phyloP scores from a whole-genome alignment of 1,139 yeast species.

The Entelexis sorbosivorans region DNA sequence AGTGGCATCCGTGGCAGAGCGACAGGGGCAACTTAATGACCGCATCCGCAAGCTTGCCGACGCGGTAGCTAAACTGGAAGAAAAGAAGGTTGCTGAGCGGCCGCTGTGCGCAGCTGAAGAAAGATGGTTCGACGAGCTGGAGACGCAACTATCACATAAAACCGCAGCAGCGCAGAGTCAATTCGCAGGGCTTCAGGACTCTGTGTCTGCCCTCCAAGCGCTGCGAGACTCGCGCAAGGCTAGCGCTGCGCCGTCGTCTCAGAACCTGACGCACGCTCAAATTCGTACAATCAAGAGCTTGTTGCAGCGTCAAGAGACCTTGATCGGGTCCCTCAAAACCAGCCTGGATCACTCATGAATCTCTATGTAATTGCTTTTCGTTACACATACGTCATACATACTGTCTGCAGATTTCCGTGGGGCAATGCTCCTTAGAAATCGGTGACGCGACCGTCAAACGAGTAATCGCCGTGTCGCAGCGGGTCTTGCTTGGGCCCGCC shows the following conservation, averaged over 20 bases:
- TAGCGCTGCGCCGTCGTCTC: neutral
- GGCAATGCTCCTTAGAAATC: conserved; percentile 40
- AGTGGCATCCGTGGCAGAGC: conserved; percentile 23
- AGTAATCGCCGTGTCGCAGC: conserved; percentile 81
- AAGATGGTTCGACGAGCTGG: conserved; percentile 39
- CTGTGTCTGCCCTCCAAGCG: neutral
- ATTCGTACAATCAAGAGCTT: neutral
- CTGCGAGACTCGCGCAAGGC: neutral
- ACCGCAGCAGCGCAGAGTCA: neutral
- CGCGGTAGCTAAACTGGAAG: conserved; percentile 20
- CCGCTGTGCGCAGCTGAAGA: conserved; percentile 36
- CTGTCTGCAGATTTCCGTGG: neutral
- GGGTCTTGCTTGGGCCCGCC: conserved; percentile 99
- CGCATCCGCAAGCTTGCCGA: conserved; percentile 30
- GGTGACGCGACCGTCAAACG: conserved; percentile 90
- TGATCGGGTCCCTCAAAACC: neutral
- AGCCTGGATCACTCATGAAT: neutral
- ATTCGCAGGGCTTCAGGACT: neutral
- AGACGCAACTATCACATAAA: conserved; percentile 19
- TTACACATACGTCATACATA: neutral
- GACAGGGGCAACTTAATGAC: conserved; percentile 30
- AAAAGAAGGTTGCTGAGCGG: conserved; percentile 18
- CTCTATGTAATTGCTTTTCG: neutral
- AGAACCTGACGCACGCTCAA: neutral
- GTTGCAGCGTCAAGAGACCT: conserved; percentile 2